Percentiles rank a stretch among this genome's conserved stretches.
These are phyloP conservation scores for Butyriboletus loyo DNA, from an alignment of 768 basidiomycete species.

Conservation along the genomic window DNA sequence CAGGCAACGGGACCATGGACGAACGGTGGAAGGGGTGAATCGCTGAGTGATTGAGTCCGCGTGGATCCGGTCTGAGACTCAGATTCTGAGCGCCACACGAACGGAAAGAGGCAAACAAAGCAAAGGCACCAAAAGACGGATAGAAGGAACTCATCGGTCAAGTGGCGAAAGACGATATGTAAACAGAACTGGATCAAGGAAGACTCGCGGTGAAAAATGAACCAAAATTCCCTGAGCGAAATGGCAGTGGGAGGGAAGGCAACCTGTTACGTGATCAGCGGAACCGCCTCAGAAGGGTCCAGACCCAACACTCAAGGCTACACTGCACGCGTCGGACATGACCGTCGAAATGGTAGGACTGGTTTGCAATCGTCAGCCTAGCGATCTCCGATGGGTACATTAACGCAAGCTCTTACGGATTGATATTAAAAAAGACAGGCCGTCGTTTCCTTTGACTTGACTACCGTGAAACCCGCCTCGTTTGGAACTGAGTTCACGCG, in stretches of 20 bases:
- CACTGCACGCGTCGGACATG: no score
- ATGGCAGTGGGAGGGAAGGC: constrained; percentile 20
- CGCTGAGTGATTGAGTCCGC: constrained; percentile 30
- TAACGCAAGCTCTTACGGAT: constrained; percentile 3
- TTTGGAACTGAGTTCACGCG: constrained; percentile 14
- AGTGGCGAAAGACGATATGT: constrained; percentile 11
- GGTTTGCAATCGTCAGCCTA: neutral
- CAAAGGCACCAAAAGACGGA: constrained; percentile 8
- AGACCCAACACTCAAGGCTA: constrained; percentile 1
- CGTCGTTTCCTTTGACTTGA: neutral
- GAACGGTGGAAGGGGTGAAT: constrained; percentile 11
- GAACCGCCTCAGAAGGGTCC: constrained; percentile 19
- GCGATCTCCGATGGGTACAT: neutral
- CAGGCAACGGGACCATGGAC: constrained; percentile 1
- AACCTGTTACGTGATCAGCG: constrained; percentile 31
- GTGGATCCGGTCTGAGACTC: constrained; percentile 19
- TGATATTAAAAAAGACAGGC: constrained; percentile 1
- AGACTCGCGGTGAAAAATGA: constrained; percentile 12
- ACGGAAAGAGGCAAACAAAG: constrained; percentile 10
- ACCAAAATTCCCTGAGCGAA: constrained; percentile 15
- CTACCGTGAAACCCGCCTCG: constrained; percentile 1
- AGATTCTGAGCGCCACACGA: constrained; percentile 19
- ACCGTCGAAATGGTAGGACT: no score
- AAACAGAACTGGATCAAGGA: constrained; percentile 19
- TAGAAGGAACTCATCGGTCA: constrained; percentile 14